These are phyloP conservation scores for Ascosphaera pollenicola DNA, from an alignment of 2,329 filamentous ascomycete genomes.

Conservation along the genomic window DNA sequence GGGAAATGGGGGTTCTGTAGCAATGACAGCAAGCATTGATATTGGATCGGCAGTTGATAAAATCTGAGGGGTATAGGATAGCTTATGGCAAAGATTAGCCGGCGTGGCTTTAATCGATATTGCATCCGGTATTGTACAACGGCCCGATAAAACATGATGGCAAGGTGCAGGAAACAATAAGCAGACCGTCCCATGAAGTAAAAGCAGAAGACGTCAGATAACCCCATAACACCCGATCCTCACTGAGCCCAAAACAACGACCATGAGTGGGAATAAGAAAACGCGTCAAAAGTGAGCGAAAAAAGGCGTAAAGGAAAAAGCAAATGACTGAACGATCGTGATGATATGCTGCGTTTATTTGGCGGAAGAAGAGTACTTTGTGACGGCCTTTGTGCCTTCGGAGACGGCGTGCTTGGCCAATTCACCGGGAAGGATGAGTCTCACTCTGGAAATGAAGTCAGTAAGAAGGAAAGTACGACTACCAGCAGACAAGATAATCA, in stretches of 20 bases:
- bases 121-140: not conserved
- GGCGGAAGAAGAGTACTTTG: slow-evolving; percentile 99
- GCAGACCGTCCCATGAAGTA: slow-evolving; percentile 26
- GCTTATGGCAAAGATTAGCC: too few relatives aligned
- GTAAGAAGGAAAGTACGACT: not conserved
- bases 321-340: too few relatives aligned
- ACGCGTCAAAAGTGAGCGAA: slow-evolving; percentile 15
- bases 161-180: slow-evolving; percentile 8
- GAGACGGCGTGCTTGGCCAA: slow-evolving; percentile 99
- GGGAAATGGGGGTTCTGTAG: too few relatives aligned
- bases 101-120: too few relatives aligned
- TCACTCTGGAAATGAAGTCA: slow-evolving; percentile 34
- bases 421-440: slow-evolving; percentile 94
- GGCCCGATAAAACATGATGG: slow-evolving; percentile 7
- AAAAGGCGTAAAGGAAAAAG: slow-evolving; percentile 18
- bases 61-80: too few relatives aligned
- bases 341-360: slow-evolving; percentile 44
- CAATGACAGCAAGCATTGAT: too few relatives aligned
- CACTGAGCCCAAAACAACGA: slow-evolving; percentile 21
- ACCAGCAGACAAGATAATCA: not conserved
- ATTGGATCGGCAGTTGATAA: too few relatives aligned
- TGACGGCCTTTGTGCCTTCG: slow-evolving; percentile 98
- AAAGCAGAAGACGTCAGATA: slow-evolving; percentile 25
- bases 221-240: slow-evolving; percentile 14
- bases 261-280: slow-evolving; percentile 16